Base-by-base conservation (phyloP, 768 basidiomycete genomes). In the Auricularia auricula-judae region DNA sequence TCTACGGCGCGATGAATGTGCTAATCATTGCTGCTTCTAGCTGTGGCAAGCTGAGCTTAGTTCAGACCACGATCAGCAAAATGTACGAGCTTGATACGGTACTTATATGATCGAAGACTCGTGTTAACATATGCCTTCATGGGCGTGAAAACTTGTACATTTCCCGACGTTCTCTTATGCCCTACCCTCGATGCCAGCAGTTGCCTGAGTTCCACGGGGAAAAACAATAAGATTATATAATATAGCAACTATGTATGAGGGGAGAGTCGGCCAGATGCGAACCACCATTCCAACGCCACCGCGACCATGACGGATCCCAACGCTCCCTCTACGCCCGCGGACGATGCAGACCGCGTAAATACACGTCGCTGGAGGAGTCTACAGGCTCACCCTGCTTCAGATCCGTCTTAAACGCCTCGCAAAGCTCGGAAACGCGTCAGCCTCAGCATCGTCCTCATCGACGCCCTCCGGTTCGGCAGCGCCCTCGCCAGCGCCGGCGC, bases 391-490 rank as follows among this genome's bases (percentile, higher is more conserved):
- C 53, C 36, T 29, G 29, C n/a, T 21, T 14, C 70, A 96, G 94
- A 96, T 97, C 72, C 91, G 93, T 68, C 77, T 92, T 73, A 96
- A 96, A 76, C 86, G 95, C 64, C 81, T 98, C 62, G 93, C 91
- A 36, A 92, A 90, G 73, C 81, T 98, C 7, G 88, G 89, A 36
- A 72, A 67, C 12, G 70, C 80, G 0, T 73, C 82, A 8, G 71
- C 82, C 11, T 70, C 79, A 12, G 65, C 78, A 12, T 70, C 79
- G 74, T 53, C 69, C 72, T 36, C 68, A 69, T 62, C 71, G 71
- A 68, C 35, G 63, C 71, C 36, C 65, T 66, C 21, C 61, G 70
- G 72, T 7, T 61, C 68, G 1, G 39, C 61, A 43, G 47, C 70
- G 23, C 74, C 75, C 7, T 67, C 75, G 18, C 75, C 79, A 4